Evolutionary conservation across 2,329 filamentous ascomycete genomes (phyloP).

Genomic region (Calonectria pauciramosa): DNA sequence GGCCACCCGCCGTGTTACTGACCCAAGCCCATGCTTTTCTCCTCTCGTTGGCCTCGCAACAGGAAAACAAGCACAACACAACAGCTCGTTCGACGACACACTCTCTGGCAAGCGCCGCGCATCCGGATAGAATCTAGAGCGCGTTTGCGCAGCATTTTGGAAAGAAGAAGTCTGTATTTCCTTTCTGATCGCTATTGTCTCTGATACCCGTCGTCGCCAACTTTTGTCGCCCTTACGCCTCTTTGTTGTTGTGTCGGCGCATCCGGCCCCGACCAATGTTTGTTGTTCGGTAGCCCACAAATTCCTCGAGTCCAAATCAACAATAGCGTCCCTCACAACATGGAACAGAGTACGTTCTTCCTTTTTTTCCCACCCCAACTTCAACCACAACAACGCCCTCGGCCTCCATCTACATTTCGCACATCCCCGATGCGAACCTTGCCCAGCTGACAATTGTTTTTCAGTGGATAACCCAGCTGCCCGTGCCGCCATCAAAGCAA

Average conservation of each 20-base stretch:
- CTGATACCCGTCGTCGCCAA: conserved; percentile 23
- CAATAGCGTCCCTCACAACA: conserved; percentile 48
- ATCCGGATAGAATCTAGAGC: conserved; percentile 34
- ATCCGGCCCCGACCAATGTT: conserved; percentile 54
- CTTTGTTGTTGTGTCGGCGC: conserved; percentile 47
- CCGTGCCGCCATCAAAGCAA: conserved; percentile 55
- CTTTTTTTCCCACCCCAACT: conserved; percentile 28
- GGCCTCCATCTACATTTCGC: conserved; percentile 7
- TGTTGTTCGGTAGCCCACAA: conserved; percentile 54
- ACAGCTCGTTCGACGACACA: conserved; percentile 51
- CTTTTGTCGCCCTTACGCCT: conserved; percentile 29
- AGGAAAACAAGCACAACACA: conserved; percentile 58
- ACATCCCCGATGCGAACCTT: conserved; percentile 26
- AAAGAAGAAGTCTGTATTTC: conserved; percentile 23
- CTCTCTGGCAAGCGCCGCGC: conserved; percentile 48
- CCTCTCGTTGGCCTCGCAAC: conserved; percentile 60
- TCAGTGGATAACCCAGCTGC: conserved; percentile 47
- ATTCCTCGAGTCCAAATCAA: conserved; percentile 46
- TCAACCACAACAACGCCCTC: conserved; percentile 31
- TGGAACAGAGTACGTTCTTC: conserved; percentile 54
- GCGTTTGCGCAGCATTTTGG: conserved; percentile 33
- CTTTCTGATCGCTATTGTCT: conserved; percentile 26
- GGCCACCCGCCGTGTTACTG: conserved; percentile 14
- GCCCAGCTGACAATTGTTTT: conserved; percentile 36
- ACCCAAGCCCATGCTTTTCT: conserved; percentile 43